A percentile compares a stretch with the other conserved stretches of the same genome.
These are phyloP conservation scores for Ocimum tenuiflorum DNA, from an alignment of 257 asterid genomes.

Conservation along the genomic window DNA sequence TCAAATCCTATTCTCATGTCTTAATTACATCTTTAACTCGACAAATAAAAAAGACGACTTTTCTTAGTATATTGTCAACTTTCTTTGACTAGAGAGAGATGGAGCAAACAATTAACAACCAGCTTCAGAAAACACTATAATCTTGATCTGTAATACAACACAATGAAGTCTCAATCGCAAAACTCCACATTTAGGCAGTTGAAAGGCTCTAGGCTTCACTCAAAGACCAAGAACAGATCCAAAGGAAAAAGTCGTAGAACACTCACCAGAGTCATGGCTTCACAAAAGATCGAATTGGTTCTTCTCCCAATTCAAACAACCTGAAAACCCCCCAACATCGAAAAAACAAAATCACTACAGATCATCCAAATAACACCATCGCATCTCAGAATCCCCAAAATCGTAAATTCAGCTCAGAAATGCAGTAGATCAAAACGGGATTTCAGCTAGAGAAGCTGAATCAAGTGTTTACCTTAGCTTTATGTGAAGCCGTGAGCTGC, in stretches of 20 bases:
- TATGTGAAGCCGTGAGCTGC: conserved; percentile 25
- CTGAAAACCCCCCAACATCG: conserved; percentile 14
- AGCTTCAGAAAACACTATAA: too few relatives aligned
- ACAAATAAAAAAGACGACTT: too few relatives aligned
- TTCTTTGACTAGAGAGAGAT: background rate
- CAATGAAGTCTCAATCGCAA: too few relatives aligned
- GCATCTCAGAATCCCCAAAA: background rate
- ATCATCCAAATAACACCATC: background rate
- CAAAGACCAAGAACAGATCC: conserved; percentile 26
- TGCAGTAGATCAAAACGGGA: background rate
- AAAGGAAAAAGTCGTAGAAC: background rate
- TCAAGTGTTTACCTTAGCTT: conserved; percentile 10
- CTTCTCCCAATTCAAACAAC: conserved; percentile 19
- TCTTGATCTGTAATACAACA: too few relatives aligned
- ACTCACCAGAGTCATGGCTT: conserved; percentile 75
- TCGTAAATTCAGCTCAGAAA: too few relatives aligned
- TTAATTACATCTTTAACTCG: background rate
- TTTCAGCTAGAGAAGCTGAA: background rate
- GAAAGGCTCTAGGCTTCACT: background rate
- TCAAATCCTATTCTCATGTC: background rate
- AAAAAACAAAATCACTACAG: background rate
- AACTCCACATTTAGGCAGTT: too few relatives aligned
- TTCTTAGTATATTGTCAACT: too few relatives aligned
- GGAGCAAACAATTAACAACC: too few relatives aligned
- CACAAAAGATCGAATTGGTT: conserved; percentile 22